phyloP scores from a whole-genome alignment of 225 moss, liverwort and hornwort species.

The Ulota crispa region DNA sequence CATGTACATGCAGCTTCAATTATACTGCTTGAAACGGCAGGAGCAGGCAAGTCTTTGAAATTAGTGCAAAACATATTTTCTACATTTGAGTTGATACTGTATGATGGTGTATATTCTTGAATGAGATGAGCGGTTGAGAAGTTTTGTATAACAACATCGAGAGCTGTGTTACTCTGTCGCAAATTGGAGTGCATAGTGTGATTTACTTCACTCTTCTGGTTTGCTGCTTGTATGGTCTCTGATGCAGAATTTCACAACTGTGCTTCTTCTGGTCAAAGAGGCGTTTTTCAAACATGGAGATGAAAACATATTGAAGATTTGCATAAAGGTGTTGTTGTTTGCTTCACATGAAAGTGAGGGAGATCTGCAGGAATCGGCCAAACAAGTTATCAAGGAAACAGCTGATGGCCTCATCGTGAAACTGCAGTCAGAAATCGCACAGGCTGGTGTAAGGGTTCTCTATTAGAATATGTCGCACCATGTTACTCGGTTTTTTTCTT shows the following conservation, averaged over 20 bases:
- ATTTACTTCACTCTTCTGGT: slow-evolving; percentile 4
- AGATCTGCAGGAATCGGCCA: slow-evolving; percentile 81
- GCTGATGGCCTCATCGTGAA: slow-evolving; percentile 84
- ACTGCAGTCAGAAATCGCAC: slow-evolving; percentile 70
- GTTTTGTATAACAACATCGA: not conserved
- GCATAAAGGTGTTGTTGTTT: slow-evolving; percentile 84
- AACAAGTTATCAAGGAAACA: slow-evolving; percentile 79
- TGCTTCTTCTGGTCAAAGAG: slow-evolving; percentile 83
- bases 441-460: slow-evolving; percentile 54
- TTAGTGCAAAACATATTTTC: not conserved
- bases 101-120: not conserved
- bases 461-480: not conserved
- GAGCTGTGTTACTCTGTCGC: not conserved
- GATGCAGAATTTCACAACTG: slow-evolving; percentile 72
- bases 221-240: slow-evolving; percentile 7
- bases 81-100: slow-evolving; percentile 17
- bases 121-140: slow-evolving; percentile 14
- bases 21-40: slow-evolving; percentile 87
- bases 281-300: slow-evolving; percentile 98
- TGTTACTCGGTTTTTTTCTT: slow-evolving; percentile 5
- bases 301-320: slow-evolving; percentile 76
- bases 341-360: slow-evolving; percentile 87
- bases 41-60: slow-evolving; percentile 63
- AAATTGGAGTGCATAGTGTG: slow-evolving; percentile 2
- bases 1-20: slow-evolving; percentile 83